Evolutionary conservation across 2,329 filamentous ascomycete species (phyloP).

Genomic region (Colletotrichum kahawae): DNA sequence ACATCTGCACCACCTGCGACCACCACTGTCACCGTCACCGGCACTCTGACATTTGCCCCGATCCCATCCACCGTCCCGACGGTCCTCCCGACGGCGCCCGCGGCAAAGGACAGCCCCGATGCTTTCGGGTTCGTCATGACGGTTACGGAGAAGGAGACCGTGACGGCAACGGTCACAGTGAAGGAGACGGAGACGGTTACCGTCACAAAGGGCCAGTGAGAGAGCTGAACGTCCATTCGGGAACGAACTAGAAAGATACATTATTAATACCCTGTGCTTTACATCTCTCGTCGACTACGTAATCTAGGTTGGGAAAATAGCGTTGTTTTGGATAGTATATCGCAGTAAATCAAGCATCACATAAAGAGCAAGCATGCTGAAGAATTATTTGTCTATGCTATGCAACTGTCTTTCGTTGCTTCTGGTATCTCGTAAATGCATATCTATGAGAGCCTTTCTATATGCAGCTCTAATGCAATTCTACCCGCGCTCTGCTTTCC

Average conservation of each 20-base stretch:
- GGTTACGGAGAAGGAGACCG: conserved; percentile 33
- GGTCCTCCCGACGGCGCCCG: neutral
- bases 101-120: neutral
- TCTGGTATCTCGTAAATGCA: neutral
- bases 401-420: neutral
- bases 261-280: neutral
- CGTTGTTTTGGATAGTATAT: neutral
- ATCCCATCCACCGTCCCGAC: neutral
- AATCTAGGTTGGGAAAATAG: neutral
- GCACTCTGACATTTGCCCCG: neutral
- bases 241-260: neutral
- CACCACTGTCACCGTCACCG: neutral
- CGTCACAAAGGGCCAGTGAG: conserved; percentile 6
- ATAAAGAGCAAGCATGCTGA: neutral
- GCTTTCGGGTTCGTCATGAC: conserved; percentile 32
- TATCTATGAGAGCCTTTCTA: neutral
- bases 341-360: neutral
- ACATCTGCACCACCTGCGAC: neutral
- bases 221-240: neutral
- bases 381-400: neutral
- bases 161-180: conserved; percentile 31
- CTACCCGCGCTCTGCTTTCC: neutral
- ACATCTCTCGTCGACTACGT: neutral
- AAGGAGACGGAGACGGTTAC: conserved; percentile 22
- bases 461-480: neutral